These are phyloP conservation scores for Liquidambar formosana DNA, from an alignment of 164 flowering plant genomes.

Conservation along the genomic window DNA sequence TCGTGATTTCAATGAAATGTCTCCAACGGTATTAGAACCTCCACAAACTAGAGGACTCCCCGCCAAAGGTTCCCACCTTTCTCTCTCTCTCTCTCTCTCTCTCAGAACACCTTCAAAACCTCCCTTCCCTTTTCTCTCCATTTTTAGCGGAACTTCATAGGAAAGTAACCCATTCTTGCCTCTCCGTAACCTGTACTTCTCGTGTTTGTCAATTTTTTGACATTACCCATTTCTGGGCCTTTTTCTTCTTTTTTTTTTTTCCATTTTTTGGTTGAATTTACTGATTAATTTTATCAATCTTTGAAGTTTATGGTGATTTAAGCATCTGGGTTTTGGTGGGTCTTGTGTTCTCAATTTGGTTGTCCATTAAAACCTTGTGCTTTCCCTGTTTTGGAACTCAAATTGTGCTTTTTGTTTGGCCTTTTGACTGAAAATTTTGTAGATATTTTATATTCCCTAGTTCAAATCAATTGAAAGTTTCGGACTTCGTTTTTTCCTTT, in stretches of 20 bases:
- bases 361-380: too few relatives aligned
- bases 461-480: too few relatives aligned
- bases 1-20: too few relatives aligned
- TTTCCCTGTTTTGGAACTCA: too few relatives aligned
- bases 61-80: neutral
- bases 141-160: neutral
- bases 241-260: neutral
- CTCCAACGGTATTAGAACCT: neutral
- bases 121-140: constrained; percentile 1
- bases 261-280: neutral
- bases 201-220: neutral
- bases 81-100: neutral
- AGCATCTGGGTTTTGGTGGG: too few relatives aligned
- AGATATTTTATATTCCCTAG: too few relatives aligned
- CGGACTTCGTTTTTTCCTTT: too few relatives aligned
- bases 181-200: neutral
- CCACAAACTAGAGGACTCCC: neutral
- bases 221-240: neutral
- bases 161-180: neutral
- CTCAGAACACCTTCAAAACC: neutral
- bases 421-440: too few relatives aligned
- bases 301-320: too few relatives aligned
- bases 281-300: too few relatives aligned
- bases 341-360: too few relatives aligned
- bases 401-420: too few relatives aligned